Evolutionary conservation across 345 rosid species (phyloP).

Genomic region (Arabis alpina): DNA sequence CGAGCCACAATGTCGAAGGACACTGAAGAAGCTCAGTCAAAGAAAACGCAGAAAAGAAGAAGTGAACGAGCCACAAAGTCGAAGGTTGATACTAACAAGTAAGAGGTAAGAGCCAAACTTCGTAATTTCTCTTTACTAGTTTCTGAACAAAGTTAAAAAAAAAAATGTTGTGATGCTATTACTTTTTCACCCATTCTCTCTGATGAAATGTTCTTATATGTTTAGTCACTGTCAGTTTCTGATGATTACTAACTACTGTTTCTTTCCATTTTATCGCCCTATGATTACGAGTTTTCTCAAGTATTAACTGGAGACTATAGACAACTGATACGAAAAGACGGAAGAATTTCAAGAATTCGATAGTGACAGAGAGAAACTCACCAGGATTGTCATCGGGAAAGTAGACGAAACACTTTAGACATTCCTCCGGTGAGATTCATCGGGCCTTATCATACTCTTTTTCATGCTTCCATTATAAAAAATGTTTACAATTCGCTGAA

Average conservation of each 20-base stretch:
- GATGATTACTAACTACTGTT: constrained; percentile 37
- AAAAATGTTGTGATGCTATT: constrained; percentile 14
- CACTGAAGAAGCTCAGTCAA: too few relatives aligned
- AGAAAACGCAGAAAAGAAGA: too few relatives aligned
- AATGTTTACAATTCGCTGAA: constrained; percentile 30
- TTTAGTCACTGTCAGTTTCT: constrained; percentile 1
- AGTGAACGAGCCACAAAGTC: too few relatives aligned
- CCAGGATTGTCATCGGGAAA: constrained; percentile 1
- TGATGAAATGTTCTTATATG: constrained; percentile 20
- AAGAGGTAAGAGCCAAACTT: constrained; percentile 41
- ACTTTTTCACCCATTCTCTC: constrained; percentile 8
- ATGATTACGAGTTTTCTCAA: constrained; percentile 36
- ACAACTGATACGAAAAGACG: constrained; percentile 28
- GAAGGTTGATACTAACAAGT: constrained; percentile 23
- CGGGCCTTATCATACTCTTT: constrained; percentile 8
- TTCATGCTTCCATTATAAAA: constrained; percentile 11
- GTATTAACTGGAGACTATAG: constrained; percentile 27
- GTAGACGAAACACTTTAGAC: constrained; percentile 26
- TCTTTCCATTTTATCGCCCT: constrained; percentile 17
- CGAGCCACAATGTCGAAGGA: too few relatives aligned
- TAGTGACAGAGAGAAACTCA: constrained; percentile 24
- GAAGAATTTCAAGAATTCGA: constrained; percentile 19
- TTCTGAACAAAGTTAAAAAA: constrained; percentile 11
- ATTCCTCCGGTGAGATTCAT: constrained; percentile 34
- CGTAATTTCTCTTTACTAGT: constrained; percentile 11